phyloP scores from a whole-genome alignment of 2,329 filamentous ascomycete genomes.

The Achaetomium macrosporum region DNA sequence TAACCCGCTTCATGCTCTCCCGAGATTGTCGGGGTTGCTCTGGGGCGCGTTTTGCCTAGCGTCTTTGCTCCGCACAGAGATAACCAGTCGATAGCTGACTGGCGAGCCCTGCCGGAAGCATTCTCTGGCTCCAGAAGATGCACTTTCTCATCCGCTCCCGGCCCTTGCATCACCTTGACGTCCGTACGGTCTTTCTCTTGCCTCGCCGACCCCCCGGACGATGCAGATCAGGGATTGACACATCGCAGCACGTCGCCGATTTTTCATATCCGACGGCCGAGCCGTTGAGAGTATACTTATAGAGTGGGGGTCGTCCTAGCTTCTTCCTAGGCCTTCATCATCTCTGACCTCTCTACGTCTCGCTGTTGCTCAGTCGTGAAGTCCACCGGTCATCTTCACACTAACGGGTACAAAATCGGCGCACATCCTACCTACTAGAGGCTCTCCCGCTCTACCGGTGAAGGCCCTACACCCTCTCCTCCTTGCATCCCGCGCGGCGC shows the following conservation, averaged over 20 bases:
- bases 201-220: slow-evolving; percentile 11
- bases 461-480: slow-evolving; percentile 7
- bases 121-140: slow-evolving; percentile 14
- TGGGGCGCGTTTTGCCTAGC: slow-evolving; percentile 29
- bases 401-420: neutral
- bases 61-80: slow-evolving; percentile 24
- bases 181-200: slow-evolving; percentile 4
- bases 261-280: slow-evolving; percentile 20
- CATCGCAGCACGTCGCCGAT: slow-evolving; percentile 23
- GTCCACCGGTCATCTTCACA: neutral
- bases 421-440: slow-evolving; percentile 2
- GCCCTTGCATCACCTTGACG: slow-evolving; percentile 17
- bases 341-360: neutral
- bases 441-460: neutral
- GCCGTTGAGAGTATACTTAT: slow-evolving; percentile 22
- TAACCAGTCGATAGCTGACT: slow-evolving; percentile 37
- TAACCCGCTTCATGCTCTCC: slow-evolving; percentile 33
- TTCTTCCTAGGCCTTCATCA: slow-evolving; percentile 12
- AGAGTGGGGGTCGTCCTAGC: slow-evolving; percentile 23
- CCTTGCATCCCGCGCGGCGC: slow-evolving; percentile 14
- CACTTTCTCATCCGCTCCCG: slow-evolving; percentile 19
- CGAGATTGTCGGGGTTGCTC: slow-evolving; percentile 30
- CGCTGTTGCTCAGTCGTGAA: neutral
- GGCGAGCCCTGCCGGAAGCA: slow-evolving; percentile 24
- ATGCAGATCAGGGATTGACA: slow-evolving; percentile 21